These are phyloP conservation scores for Trichosporon inkin DNA, from an alignment of 1,284 basidiomycete genomes.

Conservation along the genomic window DNA sequence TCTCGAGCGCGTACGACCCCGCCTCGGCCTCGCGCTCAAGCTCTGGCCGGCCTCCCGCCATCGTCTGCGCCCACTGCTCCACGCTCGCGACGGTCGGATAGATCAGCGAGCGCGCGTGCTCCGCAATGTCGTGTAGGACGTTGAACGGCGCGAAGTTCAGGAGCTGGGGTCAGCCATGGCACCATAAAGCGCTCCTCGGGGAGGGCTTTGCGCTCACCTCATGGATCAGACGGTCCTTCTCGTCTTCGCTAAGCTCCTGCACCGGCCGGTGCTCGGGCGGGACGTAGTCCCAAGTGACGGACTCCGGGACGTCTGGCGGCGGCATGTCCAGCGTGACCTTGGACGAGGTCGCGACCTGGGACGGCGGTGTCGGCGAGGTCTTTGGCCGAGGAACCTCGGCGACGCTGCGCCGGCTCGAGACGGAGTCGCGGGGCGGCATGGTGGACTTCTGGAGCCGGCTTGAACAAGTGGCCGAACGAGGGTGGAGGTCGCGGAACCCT, in stretches of 20 bases:
- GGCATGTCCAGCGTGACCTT: conserved; percentile 33
- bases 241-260: conserved; percentile 27
- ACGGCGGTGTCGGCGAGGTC: conserved; percentile 1
- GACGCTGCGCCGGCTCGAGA: conserved; percentile 10
- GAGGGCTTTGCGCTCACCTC: conserved; percentile 30
- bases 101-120: conserved; percentile 36
- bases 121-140: conserved; percentile 40
- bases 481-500: conserved; percentile 4
- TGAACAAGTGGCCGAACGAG: neutral
- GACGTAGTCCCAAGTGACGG: conserved; percentile 37
- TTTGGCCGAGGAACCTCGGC: neutral
- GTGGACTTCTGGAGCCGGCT: neutral
- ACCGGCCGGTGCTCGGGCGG: conserved; percentile 10
- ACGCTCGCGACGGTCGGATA: conserved; percentile 35
- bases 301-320: conserved; percentile 29
- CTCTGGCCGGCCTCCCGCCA: conserved; percentile 21
- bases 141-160: conserved; percentile 39
- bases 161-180: conserved; percentile 27
- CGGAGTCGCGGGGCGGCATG: conserved; percentile 26
- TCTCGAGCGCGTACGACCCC: conserved; percentile 48
- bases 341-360: conserved; percentile 23
- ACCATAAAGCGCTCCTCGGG: neutral
- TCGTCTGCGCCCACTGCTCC: conserved; percentile 31
- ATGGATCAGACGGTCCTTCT: conserved; percentile 34
- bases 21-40: conserved; percentile 33